phyloP scores from a whole-genome alignment of 805 yeast genomes.

The Candida hispaniensis region DNA sequence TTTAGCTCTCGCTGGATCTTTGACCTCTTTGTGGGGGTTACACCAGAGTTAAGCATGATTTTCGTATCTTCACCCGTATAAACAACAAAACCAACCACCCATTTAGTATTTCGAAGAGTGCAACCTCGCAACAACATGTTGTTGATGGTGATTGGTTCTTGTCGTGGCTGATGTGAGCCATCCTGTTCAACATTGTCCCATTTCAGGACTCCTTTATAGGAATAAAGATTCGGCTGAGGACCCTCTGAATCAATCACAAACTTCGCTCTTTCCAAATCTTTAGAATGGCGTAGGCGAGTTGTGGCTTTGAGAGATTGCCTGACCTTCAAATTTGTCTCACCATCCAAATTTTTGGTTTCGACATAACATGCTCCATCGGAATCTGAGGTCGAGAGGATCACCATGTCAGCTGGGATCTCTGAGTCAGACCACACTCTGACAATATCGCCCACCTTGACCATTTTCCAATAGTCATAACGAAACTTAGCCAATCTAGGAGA shows the following conservation, averaged over 20 bases:
- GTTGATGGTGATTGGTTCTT: slow-evolving; percentile 53
- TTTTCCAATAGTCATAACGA: slow-evolving; percentile 57
- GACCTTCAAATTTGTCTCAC: slow-evolving; percentile 66
- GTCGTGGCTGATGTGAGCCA: slow-evolving; percentile 57
- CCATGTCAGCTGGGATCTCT: slow-evolving; percentile 69
- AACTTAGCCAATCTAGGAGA: slow-evolving; percentile 34
- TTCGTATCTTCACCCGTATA: slow-evolving; percentile 71
- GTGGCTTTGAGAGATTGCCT: slow-evolving; percentile 51
- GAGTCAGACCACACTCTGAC: slow-evolving; percentile 60
- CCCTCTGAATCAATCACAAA: slow-evolving; percentile 60
- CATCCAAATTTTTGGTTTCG: slow-evolving; percentile 64
- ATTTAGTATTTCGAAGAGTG: slow-evolving; percentile 60
- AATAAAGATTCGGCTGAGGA: slow-evolving; percentile 53
- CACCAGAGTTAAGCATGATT: slow-evolving; percentile 70
- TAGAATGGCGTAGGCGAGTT: slow-evolving; percentile 44
- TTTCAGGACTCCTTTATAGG: slow-evolving; percentile 56
- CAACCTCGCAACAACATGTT: slow-evolving; percentile 66
- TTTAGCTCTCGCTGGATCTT: slow-evolving; percentile 60
- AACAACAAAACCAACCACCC: slow-evolving; percentile 63
- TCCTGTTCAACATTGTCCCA: slow-evolving; percentile 40
- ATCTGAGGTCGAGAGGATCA: slow-evolving; percentile 58
- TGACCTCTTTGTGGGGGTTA: slow-evolving; percentile 66
- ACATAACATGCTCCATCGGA: slow-evolving; percentile 61
- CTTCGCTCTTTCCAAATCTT: slow-evolving; percentile 45
- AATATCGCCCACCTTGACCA: slow-evolving; percentile 66